These are phyloP conservation scores for Stemphylium lycopersici DNA, from an alignment of 2,329 filamentous ascomycete species.

Conservation along the genomic window DNA sequence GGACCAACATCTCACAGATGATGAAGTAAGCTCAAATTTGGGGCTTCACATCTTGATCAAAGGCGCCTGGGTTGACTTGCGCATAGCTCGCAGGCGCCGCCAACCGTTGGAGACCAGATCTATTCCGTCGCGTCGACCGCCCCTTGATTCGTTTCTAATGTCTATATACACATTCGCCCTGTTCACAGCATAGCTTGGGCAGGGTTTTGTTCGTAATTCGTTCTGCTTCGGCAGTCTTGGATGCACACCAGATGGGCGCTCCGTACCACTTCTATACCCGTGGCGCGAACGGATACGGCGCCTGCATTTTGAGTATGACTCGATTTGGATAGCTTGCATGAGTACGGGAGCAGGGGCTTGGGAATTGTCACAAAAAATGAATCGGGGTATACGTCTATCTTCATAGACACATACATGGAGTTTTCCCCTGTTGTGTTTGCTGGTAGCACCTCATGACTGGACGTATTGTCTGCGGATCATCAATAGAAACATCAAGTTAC, in stretches of 20 bases:
- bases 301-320: conserved; percentile 19
- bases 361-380: conserved; percentile 9
- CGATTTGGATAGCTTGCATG: conserved; percentile 21
- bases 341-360: conserved; percentile 18
- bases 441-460: conserved; percentile 9
- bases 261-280: conserved; percentile 35
- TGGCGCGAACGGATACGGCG: conserved; percentile 15
- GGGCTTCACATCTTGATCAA: conserved; percentile 17
- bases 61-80: conserved; percentile 31
- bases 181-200: not conserved
- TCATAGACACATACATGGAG: conserved; percentile 4
- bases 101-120: conserved; percentile 22
- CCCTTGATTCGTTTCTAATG: conserved; percentile 36
- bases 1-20: conserved; percentile 55
- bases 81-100: conserved; percentile 29
- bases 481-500: not conserved
- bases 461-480: not conserved
- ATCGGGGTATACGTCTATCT: conserved; percentile 8
- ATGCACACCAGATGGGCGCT: conserved; percentile 2
- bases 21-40: conserved; percentile 44
- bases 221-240: conserved; percentile 13
- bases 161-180: conserved; percentile 35
- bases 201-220: conserved; percentile 5
- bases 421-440: conserved; percentile 9
- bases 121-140: conserved; percentile 33